These are phyloP conservation scores for Monilinia fructicola DNA, from an alignment of 2,329 filamentous ascomycete species.

Conservation along the genomic window DNA sequence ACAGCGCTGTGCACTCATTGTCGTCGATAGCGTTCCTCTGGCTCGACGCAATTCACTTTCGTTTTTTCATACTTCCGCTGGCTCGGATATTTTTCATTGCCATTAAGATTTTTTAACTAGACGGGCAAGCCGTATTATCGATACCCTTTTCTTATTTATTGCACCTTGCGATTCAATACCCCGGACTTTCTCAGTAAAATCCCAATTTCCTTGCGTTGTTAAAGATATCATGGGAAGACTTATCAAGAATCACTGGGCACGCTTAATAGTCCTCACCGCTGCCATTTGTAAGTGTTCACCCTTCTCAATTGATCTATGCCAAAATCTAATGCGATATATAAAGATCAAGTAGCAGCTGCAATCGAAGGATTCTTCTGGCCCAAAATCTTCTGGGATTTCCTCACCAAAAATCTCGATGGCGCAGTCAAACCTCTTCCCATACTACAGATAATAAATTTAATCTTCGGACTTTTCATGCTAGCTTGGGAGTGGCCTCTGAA, in stretches of 20 bases:
- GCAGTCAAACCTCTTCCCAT: slow-evolving; percentile 86
- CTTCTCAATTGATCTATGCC: background rate
- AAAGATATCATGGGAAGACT: slow-evolving; percentile 76
- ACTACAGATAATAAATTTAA: slow-evolving; percentile 84
- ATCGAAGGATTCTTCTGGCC: slow-evolving; percentile 96
- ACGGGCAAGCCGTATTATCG: slow-evolving; percentile 22
- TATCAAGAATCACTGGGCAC: slow-evolving; percentile 99
- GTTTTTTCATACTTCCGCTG: slow-evolving; percentile 45
- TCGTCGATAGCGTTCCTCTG: slow-evolving; percentile 54
- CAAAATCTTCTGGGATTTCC: slow-evolving; percentile 97
- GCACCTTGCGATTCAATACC: slow-evolving; percentile 27
- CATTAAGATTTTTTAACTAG: slow-evolving; percentile 31
- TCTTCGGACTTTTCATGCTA: slow-evolving; percentile 75
- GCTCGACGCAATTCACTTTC: slow-evolving; percentile 39
- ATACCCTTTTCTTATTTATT: slow-evolving; percentile 36
- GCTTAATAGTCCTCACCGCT: slow-evolving; percentile 86
- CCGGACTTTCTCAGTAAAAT: background rate
- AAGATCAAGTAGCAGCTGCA: slow-evolving; percentile 83
- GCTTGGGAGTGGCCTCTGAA: slow-evolving; percentile 89
- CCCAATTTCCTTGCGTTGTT: background rate
- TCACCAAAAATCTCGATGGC: slow-evolving; percentile 83
- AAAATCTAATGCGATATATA: slow-evolving; percentile 21
- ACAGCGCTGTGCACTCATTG: slow-evolving; percentile 50
- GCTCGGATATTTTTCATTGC: slow-evolving; percentile 51
- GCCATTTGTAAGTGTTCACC: slow-evolving; percentile 50